Percentiles rank a stretch among this genome's conserved stretches.
Evolutionary conservation across 768 basidiomycete species (phyloP).

Genomic region (Mycena amicta): DNA sequence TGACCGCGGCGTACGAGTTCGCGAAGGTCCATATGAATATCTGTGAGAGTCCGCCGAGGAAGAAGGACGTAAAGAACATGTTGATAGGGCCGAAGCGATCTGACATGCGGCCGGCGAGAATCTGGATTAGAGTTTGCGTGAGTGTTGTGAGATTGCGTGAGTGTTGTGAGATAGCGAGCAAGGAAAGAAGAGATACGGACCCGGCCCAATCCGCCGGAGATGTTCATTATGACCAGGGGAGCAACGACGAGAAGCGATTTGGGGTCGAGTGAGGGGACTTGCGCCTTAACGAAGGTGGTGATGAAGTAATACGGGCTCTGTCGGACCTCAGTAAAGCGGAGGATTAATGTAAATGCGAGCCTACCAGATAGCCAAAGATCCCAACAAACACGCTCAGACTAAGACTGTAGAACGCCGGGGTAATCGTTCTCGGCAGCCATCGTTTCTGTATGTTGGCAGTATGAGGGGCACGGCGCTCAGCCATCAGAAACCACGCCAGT

Average conservation of each 20-base stretch:
- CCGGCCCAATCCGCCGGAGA: constrained; percentile 26
- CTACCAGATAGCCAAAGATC: constrained; percentile 27
- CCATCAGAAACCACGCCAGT: constrained; percentile 33
- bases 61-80: constrained; percentile 38
- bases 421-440: constrained; percentile 26
- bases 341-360: background rate
- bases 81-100: constrained; percentile 43
- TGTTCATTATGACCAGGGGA: constrained; percentile 27
- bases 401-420: constrained; percentile 34
- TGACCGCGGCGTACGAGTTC: constrained; percentile 31
- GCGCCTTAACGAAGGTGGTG: constrained; percentile 22
- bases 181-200: constrained; percentile 16
- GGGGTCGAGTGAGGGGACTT: constrained; percentile 21
- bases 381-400: constrained; percentile 33
- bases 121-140: constrained; percentile 17
- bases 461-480: constrained; percentile 26
- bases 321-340: background rate
- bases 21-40: constrained; percentile 43
- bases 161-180: no score
- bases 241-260: constrained; percentile 25
- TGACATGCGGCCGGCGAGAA: constrained; percentile 37
- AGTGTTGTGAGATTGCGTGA: background rate
- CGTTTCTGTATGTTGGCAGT: constrained; percentile 18
- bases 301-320: constrained; percentile 28
- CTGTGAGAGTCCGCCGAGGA: constrained; percentile 37